Conservation (phyloP, 2,329 filamentous ascomycete genomes). For the Aspergillus sp. region DNA sequence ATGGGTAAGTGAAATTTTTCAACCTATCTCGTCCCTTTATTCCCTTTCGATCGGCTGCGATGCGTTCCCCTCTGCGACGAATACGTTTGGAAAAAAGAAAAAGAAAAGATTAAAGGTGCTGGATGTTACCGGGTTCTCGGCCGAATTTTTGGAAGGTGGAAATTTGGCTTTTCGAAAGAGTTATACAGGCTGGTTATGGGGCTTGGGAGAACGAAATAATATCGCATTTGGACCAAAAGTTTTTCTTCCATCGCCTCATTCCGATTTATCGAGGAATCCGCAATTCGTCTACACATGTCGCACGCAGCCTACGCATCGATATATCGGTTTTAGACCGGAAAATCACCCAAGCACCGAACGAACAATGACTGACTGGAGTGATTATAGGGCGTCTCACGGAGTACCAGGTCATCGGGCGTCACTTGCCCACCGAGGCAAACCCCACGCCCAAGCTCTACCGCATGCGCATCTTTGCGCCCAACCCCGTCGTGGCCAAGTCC, state of each 20-base stretch:
- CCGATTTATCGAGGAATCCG: background rate
- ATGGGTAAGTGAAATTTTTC: constrained; percentile 53
- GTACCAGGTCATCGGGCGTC: constrained; percentile 99
- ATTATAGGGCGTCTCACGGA: constrained; percentile 92
- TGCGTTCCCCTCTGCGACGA: constrained; percentile 18
- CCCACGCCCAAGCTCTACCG: constrained; percentile 98
- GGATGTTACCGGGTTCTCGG: background rate
- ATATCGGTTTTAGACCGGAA: constrained; percentile 3
- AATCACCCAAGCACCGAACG: constrained; percentile 3
- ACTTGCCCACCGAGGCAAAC: constrained; percentile 96
- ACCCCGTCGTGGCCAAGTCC: constrained; percentile 97
- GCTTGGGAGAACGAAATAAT: constrained; percentile 1
- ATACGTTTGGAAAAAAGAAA: constrained; percentile 16
- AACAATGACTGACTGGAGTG: constrained; percentile 27
- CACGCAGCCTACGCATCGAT: constrained; percentile 12
- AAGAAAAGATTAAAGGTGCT: constrained; percentile 1
- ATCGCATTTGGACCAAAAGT: constrained; percentile 6
- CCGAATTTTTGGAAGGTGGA: background rate
- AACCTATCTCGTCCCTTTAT: constrained; percentile 19
- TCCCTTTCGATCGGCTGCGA: constrained; percentile 22
- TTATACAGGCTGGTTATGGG: background rate
- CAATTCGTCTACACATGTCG: constrained; percentile 8
- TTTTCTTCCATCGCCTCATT: constrained; percentile 7
- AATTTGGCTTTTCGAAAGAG: background rate
- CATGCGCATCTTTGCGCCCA: constrained; percentile 99